Evolutionary conservation across 129 eudicot genomes (phyloP).

Genomic region (Lactuca saligna): DNA sequence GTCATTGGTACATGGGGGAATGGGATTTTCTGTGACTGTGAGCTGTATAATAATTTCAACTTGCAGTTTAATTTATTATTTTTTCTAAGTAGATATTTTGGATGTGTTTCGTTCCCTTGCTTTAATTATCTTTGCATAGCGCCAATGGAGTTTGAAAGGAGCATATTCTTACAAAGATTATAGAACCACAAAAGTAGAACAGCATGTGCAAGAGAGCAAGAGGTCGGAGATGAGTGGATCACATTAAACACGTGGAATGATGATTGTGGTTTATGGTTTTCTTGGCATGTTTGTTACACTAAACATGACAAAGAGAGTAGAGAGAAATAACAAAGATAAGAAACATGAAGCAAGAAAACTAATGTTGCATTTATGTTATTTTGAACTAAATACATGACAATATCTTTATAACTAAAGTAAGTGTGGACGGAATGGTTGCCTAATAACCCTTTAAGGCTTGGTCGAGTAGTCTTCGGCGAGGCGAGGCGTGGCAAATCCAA

Average conservation of each 20-base stretch:
- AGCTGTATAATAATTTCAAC: slow-evolving; percentile 17
- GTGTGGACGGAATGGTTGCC: too few species aligned
- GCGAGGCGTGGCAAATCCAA: too few species aligned
- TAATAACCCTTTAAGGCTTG: too few species aligned
- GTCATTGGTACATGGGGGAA: slow-evolving; percentile 6
- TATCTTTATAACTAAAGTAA: too few species aligned
- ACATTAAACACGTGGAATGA: slow-evolving; percentile 12
- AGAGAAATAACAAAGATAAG: too few species aligned
- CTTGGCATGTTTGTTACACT: neutral
- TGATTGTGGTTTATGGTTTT: slow-evolving; percentile 5
- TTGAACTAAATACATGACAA: too few species aligned
- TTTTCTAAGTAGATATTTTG: slow-evolving; percentile 10
- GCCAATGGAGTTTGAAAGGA: slow-evolving; percentile 29
- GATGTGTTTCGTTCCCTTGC: slow-evolving; percentile 2
- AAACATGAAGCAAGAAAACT: too few species aligned
- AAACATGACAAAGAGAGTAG: neutral
- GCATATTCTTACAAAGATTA: slow-evolving; percentile 34
- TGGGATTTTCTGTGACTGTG: slow-evolving; percentile 11
- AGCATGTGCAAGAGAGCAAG: slow-evolving; percentile 29
- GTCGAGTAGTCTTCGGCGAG: too few species aligned
- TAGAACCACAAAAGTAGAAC: neutral
- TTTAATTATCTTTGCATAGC: slow-evolving; percentile 28
- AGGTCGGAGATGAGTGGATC: slow-evolving; percentile 13
- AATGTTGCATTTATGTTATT: too few species aligned
- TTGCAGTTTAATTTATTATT: neutral